Percentiles rank a stretch among this genome's conserved stretches.
phyloP scores from a whole-genome alignment of 139 green algal genomes.

The Chlamydomonas sphaeroides region DNA sequence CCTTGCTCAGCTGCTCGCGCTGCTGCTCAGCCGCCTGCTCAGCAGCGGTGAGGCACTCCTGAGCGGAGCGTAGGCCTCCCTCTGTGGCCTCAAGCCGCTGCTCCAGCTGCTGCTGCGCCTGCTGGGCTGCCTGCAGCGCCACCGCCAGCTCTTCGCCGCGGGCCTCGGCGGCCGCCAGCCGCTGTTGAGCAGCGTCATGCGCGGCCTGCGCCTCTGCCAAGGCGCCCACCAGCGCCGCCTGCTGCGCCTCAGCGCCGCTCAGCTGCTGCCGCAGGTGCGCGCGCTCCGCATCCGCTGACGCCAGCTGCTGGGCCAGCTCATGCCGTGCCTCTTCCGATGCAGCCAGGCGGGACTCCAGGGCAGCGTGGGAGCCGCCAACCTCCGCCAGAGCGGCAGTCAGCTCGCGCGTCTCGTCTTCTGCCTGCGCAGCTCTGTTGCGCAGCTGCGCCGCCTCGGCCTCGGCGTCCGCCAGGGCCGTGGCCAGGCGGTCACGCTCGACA shows the following conservation, averaged over 20 bases:
- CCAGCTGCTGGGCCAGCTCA: not conserved
- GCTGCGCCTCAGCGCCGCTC: not conserved
- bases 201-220: not conserved
- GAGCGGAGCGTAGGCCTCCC: no score
- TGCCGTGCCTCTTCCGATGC: no score
- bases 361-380: not conserved
- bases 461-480: no score
- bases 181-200: not conserved
- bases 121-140: not conserved
- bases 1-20: no score
- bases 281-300: not conserved
- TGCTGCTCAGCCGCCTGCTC: no score
- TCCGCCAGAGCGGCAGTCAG: not conserved
- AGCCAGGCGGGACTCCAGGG: not conserved
- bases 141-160: not conserved
- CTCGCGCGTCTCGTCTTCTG: not conserved
- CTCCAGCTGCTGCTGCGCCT: not conserved
- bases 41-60: no score
- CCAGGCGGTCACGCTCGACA: not conserved
- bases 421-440: no score
- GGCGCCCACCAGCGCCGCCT: not conserved
- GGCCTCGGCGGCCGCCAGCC: not conserved
- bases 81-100: not conserved
- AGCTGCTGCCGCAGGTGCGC: not conserved
- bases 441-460: not conserved